Percentiles rank a stretch among this genome's conserved stretches.
Conservation (phyloP, 768 basidiomycete species). For the Hortiboletus flavorubellus region DNA sequence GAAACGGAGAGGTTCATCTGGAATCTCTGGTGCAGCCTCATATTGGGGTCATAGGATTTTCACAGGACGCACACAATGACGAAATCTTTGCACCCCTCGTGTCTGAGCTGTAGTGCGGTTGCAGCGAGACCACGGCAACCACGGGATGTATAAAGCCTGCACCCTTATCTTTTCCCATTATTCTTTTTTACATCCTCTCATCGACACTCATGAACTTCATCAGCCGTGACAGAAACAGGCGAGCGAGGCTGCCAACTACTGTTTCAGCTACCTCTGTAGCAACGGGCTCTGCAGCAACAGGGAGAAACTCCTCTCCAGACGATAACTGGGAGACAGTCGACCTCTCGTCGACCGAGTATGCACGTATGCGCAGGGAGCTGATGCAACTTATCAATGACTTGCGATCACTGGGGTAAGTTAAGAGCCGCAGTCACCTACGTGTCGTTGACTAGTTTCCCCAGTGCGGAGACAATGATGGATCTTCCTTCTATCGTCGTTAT, state of each 20-base stretch:
- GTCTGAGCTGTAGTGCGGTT: background rate
- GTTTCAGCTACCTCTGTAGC: background rate
- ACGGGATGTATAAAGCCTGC: slow-evolving; percentile 9
- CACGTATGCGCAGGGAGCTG: slow-evolving; percentile 36
- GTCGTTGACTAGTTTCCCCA: slow-evolving; percentile 18
- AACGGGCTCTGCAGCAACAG: background rate
- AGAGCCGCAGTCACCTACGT: background rate
- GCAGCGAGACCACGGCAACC: background rate
- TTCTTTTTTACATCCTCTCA: background rate
- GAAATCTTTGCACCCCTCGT: background rate
- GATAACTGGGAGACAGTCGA: slow-evolving; percentile 13
- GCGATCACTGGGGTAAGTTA: slow-evolving; percentile 38
- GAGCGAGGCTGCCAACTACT: background rate
- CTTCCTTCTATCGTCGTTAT: slow-evolving; percentile 55
- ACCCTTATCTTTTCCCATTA: background rate
- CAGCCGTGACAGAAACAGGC: background rate
- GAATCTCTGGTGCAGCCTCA: background rate
- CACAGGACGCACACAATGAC: slow-evolving; percentile 1
- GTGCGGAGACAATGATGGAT: slow-evolving; percentile 38
- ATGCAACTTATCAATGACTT: slow-evolving; percentile 39
- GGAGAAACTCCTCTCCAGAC: slow-evolving; percentile 8
- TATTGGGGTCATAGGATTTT: background rate
- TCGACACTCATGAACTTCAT: slow-evolving; percentile 4
- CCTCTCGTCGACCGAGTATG: slow-evolving; percentile 38
- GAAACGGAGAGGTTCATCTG: background rate